Conservation (phyloP, 768 basidiomycete species). For the Filobasidium wieringae region DNA sequence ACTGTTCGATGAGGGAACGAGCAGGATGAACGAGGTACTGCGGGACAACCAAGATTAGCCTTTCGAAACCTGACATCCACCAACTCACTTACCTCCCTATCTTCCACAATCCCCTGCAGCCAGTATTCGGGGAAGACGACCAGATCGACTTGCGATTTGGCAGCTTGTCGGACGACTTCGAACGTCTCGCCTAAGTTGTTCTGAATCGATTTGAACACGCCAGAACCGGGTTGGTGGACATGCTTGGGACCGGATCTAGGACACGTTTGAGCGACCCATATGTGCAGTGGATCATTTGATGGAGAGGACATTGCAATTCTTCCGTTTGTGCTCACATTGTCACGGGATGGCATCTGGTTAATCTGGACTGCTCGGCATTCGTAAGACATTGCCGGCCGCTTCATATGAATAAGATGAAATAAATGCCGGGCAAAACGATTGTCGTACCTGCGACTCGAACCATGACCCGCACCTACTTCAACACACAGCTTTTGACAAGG, state of each 20-base stretch:
- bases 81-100: slow-evolving; percentile 20
- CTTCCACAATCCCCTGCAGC: slow-evolving; percentile 26
- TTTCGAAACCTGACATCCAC: neutral
- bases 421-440: too few species aligned
- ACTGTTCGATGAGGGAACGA: slow-evolving; percentile 11
- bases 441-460: too few species aligned
- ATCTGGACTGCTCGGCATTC: too few species aligned
- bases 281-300: too few species aligned
- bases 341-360: too few species aligned
- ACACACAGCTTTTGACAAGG: too few species aligned
- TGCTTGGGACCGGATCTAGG: slow-evolving; percentile 16
- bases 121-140: slow-evolving; percentile 35
- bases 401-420: too few species aligned
- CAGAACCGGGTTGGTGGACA: neutral
- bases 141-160: slow-evolving; percentile 16
- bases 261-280: slow-evolving; percentile 26
- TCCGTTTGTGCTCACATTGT: too few species aligned
- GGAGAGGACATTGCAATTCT: too few species aligned
- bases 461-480: too few species aligned
- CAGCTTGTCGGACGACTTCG: neutral
- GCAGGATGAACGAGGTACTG: slow-evolving; percentile 30
- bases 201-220: neutral
- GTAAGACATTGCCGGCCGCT: too few species aligned
- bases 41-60: neutral
- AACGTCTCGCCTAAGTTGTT: neutral